A percentile compares a stretch with the other conserved stretches of the same genome.
These are phyloP conservation scores for Teunomyces lycoperdinae DNA, from an alignment of 805 yeast species.

Conservation along the genomic window DNA sequence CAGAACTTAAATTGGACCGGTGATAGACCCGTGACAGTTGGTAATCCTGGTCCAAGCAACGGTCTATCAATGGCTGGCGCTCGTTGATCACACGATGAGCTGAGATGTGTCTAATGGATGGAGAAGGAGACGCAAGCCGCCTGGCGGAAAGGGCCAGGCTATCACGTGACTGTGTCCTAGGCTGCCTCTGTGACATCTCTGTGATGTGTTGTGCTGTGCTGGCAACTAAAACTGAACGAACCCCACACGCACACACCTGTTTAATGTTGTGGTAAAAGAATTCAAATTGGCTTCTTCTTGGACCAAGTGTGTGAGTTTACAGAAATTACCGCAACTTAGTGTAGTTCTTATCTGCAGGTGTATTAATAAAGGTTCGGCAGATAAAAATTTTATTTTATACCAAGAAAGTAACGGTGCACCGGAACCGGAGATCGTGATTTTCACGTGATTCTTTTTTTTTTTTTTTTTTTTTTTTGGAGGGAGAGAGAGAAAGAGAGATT, in stretches of 20 bases:
- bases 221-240: no score
- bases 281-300: no score
- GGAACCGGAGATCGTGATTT: neutral
- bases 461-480: no score
- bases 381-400: neutral
- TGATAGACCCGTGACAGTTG: neutral
- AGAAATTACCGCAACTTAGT: no score
- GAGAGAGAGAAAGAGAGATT: no score
- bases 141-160: neutral
- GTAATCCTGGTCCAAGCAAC: neutral
- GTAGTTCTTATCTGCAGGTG: neutral
- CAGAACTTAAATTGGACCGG: neutral
- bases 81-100: conserved; percentile 16
- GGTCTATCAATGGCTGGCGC: conserved; percentile 12
- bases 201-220: no score
- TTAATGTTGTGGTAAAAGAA: no score
- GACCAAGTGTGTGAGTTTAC: no score
- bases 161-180: conserved; percentile 1
- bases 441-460: neutral
- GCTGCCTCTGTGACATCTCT: neutral
- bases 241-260: no score
- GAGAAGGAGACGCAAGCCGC: conserved; percentile 9
- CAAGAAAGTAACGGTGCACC: no score
- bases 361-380: neutral
- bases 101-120: conserved; percentile 18